Evolutionary conservation across 768 basidiomycete species (phyloP), one percentile per base, ranked within the genome.

Genomic region (Austroboletus eburneus): DNA sequence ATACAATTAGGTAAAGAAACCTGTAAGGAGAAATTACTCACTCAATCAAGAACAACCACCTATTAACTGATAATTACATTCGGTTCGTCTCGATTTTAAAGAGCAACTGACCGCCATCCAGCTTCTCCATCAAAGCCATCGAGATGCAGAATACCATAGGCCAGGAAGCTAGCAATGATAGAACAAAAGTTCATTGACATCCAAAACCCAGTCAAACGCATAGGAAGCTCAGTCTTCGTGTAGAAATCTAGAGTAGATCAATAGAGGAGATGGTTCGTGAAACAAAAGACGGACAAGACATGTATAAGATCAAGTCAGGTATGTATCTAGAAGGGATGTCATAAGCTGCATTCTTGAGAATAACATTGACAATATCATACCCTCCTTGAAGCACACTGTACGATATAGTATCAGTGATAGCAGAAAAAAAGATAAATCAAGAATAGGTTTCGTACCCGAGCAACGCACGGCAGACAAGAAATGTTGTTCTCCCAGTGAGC

Each of bases 201-300:
- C 83, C 82, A 87, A 70, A 87, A 85, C 54, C 73, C 78, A 1
- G 81, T 82, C 9, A 87, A 69, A 16, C 85, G 76, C 2, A 59
- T 42, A 9, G 57, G 58, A 17, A 84, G 69, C 56, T 80, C 79
- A 22, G 64, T 69, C 58, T 80, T 80, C 10, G 76, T 81, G 57
- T 83, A 83, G 45, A 77, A 85, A 35, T 57, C 54, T 49, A 32
- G 30, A 14, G 16, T 1, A 35, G 10, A 16, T 43, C 16, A 8
- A 46, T 25, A 43, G 22, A 7, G 17, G n/a, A 18, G 10, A 35
- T 6, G 13, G 17, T 17, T n/a, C 32, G 12, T 12, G 12, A 33
- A 17, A 35, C 16, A 35, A 17, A 18, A 17, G 17, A 35, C 74
- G 23, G 12, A 79, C 78, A 84, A 1, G 78, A 79, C 22, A 83